Base-by-base conservation (phyloP, 163 green algal genomes). In the Prototheca stagnorum region DNA sequence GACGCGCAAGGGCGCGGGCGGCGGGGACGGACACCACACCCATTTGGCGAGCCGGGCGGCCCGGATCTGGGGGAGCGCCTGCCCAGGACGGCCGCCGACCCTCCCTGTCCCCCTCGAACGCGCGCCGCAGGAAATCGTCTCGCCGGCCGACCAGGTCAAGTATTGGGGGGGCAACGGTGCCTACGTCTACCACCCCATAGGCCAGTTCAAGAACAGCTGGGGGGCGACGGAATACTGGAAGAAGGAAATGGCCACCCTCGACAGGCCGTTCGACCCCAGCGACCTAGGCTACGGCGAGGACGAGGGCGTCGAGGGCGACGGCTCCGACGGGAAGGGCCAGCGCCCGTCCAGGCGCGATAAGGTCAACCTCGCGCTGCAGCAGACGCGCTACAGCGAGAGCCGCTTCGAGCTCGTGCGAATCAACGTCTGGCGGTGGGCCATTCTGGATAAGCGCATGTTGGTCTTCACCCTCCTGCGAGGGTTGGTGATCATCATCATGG, bases 121-220 rank as follows among this genome's bases (percentile, higher is more conserved):
- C n/a, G n/a, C n/a, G n/a, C n/a, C n/a, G n/a, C n/a, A n/a, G 51
- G 74, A 87, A 51, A 56, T 82, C n/a, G 72, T 66, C 19, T 80
- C 74, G 2, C 49, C 64, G 21, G 31, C 41, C 11, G 75, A 79
- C 53, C 55, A 76, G 62, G 33, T 49, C 39, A 62, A 62, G 34
- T 70, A 59, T 15, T 59, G 42, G 47, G 31, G 71, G 1, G 40
- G 40, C 25, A 23, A 47, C 15, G 67, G 72, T 28, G 48, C 81
- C 19, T 83, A 78, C 52, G 61, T 51, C 41, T 79, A 76, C 52
- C 49, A 65, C 29, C 63, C 57, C 0, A 35, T 64, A 9, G 47
- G 70, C 34, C 55, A 62, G 33, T 23, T 65, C 0, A 21, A 57
- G 41, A 12, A 47, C 0, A 21, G 17, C 20, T 62, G 27, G 26